phyloP scores from a whole-genome alignment of 352 stramenopile genomes.

The Phytophthora sansomeana region DNA sequence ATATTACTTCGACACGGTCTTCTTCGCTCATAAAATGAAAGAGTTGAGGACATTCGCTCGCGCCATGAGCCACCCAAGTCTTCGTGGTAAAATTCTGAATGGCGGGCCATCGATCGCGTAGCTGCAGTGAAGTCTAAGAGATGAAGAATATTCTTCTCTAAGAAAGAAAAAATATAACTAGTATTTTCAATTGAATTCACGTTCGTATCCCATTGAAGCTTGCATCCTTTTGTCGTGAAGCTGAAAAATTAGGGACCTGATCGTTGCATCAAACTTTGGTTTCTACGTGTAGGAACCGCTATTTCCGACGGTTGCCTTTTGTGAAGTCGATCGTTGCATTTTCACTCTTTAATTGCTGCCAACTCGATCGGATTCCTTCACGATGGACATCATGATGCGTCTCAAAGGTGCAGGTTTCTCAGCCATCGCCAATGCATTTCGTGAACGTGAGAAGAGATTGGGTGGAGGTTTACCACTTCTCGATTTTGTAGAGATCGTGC shows the following conservation, averaged over 20 bases:
- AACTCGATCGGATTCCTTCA: background rate
- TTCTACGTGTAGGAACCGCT: background rate
- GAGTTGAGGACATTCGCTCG: slow-evolving; percentile 46
- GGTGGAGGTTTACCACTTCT: slow-evolving; percentile 66
- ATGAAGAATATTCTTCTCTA: background rate
- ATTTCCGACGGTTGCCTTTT: slow-evolving; percentile 11
- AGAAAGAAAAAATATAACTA: background rate
- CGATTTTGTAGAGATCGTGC: slow-evolving; percentile 87
- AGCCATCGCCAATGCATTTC: slow-evolving; percentile 80
- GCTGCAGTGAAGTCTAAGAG: background rate
- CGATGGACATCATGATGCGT: slow-evolving; percentile 87
- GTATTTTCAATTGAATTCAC: slow-evolving; percentile 8
- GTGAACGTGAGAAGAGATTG: slow-evolving; percentile 65
- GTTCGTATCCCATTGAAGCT: background rate
- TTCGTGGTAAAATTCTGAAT: slow-evolving; percentile 21
- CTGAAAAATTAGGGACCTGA: too few species aligned
- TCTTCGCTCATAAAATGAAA: slow-evolving; percentile 65
- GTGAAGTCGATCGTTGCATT: slow-evolving; percentile 1
- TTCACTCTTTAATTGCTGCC: background rate
- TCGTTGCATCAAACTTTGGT: too few species aligned
- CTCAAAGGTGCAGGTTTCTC: slow-evolving; percentile 80
- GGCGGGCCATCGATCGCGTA: background rate
- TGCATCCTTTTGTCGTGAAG: background rate
- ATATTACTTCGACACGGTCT: slow-evolving; percentile 70
- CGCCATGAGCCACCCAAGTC: slow-evolving; percentile 32